These are phyloP conservation scores for Oleoguttula mirabilis DNA, from an alignment of 495 filamentous ascomycete species.

Conservation along the genomic window DNA sequence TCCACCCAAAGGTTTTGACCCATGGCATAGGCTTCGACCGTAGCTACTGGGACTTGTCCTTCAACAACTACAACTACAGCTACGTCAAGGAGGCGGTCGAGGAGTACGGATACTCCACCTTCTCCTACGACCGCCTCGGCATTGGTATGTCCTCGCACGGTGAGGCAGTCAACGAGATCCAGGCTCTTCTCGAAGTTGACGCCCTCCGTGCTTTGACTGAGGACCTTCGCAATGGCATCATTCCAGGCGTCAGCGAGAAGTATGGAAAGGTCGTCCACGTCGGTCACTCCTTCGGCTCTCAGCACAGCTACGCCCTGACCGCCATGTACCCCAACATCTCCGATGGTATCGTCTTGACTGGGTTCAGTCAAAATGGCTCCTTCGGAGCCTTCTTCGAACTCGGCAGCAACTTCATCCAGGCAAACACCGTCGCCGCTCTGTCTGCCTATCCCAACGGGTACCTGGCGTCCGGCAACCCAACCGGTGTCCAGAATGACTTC, in stretches of 20 bases:
- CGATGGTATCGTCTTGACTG: conserved; percentile 47
- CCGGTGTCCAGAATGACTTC: conserved; percentile 29
- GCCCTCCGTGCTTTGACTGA: conserved; percentile 38
- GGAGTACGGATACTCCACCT: conserved; percentile 40
- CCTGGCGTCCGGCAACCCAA: conserved; percentile 26
- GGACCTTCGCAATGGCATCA: conserved; percentile 32
- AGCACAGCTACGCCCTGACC: conserved; percentile 36
- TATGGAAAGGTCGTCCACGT: conserved; percentile 45
- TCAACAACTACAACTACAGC: conserved; percentile 43
- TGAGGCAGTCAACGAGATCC: conserved; percentile 43
- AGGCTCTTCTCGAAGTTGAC: conserved; percentile 40
- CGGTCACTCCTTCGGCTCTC: conserved; percentile 44
- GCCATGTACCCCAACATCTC: conserved; percentile 39
- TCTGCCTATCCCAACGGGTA: conserved; percentile 33
- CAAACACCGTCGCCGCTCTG: conserved; percentile 33
- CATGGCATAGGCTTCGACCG: conserved; percentile 52
- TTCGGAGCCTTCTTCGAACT: conserved; percentile 31
- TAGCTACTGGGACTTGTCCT: conserved; percentile 49
- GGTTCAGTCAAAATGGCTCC: conserved; percentile 36
- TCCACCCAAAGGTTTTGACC: too few species aligned
- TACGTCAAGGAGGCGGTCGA: conserved; percentile 44
- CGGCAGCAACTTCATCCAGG: conserved; percentile 38
- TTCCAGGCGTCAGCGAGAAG: conserved; percentile 8
- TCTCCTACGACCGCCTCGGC: conserved; percentile 48
- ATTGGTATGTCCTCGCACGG: conserved; percentile 43